These are phyloP conservation scores for Bassia scoparia DNA, from an alignment of 148 eudicot species.

Conservation along the genomic window DNA sequence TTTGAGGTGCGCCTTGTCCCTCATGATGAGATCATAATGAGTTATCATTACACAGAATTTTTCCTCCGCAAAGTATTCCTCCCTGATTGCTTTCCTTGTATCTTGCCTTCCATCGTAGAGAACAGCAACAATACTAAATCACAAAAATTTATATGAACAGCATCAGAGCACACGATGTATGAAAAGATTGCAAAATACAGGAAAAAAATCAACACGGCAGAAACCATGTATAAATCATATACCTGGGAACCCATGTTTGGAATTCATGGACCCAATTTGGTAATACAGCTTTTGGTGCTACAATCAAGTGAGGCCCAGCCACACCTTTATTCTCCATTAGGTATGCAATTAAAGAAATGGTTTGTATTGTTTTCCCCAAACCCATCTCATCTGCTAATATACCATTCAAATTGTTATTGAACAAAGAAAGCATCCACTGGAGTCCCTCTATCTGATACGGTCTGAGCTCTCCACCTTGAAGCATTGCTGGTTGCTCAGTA, in stretches of 20 bases:
- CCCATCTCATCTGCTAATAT: conserved; percentile 99
- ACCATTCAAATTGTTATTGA: conserved; percentile 93
- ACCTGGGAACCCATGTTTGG: conserved; percentile 91
- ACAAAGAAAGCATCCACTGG: conserved; percentile 97
- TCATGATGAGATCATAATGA: conserved; percentile 95
- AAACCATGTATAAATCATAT: conserved; percentile 1
- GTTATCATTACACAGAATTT: conserved; percentile 88
- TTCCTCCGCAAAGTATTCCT: conserved; percentile 78
- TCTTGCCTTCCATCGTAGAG: conserved; percentile 87
- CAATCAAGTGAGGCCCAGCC: conserved; percentile 85
- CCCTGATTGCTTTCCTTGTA: conserved; percentile 79
- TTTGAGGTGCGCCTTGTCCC: conserved; percentile 84
- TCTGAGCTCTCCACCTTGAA: conserved; percentile 99
- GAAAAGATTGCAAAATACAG: conserved; percentile 9
- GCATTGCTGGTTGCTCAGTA: conserved; percentile 91
- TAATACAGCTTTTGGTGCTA: conserved; percentile 96
- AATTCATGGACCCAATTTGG: conserved; percentile 94
- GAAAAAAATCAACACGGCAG: neutral
- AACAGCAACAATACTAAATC: conserved; percentile 71
- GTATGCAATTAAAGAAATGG: conserved; percentile 86
- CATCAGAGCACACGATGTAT: neutral
- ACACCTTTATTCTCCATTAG: conserved; percentile 88
- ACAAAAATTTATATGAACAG: conserved; percentile 18
- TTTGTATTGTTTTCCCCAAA: conserved; percentile 95
- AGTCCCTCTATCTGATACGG: conserved; percentile 96